Conservation (phyloP, 106 monocot species). For the Vanilla planifolia region DNA sequence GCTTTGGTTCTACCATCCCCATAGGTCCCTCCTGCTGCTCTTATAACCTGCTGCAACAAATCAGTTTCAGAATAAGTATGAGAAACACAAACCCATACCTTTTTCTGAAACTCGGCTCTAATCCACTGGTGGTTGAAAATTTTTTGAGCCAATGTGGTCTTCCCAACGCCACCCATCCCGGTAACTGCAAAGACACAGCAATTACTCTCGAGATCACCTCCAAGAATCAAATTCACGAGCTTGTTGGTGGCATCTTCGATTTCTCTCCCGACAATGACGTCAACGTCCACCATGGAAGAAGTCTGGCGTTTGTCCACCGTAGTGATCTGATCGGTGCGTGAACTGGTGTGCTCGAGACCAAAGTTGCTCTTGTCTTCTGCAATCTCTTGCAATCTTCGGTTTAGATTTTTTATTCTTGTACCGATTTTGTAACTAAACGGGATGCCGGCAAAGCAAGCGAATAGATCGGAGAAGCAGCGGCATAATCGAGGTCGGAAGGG, state of each 20-base stretch:
- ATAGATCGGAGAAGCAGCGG: neutral
- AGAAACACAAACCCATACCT: conserved; percentile 37
- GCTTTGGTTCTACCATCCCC: neutral
- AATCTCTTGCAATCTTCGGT: neutral
- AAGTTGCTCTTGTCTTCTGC: neutral
- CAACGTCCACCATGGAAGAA: conserved; percentile 4
- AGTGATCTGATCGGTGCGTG: neutral
- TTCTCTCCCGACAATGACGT: conserved; percentile 12
- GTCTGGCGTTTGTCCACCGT: conserved; percentile 7
- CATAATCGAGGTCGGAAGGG: neutral
- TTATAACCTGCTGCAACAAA: conserved; percentile 18
- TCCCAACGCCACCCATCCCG: conserved; percentile 47
- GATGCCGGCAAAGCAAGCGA: conserved; percentile 5
- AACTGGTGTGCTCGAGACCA: too few species aligned
- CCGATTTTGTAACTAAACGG: neutral
- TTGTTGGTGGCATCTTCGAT: conserved; percentile 1
- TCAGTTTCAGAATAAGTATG: conserved; percentile 11
- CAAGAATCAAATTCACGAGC: conserved; percentile 1
- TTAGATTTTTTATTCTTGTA: neutral
- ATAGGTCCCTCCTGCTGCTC: conserved; percentile 5
- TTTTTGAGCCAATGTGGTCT: conserved; percentile 42
- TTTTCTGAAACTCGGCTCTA: conserved; percentile 12
- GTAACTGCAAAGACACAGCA: conserved; percentile 13
- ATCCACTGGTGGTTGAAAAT: conserved; percentile 19
- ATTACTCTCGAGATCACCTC: neutral